Base-by-base conservation (phyloP, 176 grass and related monocot species). In the Ensete glaucum region DNA sequence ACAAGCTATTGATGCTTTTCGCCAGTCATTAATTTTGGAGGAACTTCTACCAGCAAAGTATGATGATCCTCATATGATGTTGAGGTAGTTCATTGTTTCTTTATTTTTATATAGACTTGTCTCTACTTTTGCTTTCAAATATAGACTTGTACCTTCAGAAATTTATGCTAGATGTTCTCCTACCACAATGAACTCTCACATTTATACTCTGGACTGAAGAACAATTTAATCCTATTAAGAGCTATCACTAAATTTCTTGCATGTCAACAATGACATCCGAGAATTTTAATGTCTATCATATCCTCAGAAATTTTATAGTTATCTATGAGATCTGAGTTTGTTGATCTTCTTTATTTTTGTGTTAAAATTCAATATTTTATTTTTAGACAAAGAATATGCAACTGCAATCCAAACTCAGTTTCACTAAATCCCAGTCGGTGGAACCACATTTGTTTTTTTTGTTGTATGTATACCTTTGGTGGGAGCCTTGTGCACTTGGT, bases 51-150 rank as follows among this genome's bases (percentile, higher is more conserved):
- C 90, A 54, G 67, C 89, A 75, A 82, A 77, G 73, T 81, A 82
- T 22, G 90, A 94, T 64, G 82, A 93, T 84, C 94, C 87, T 83
- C 80, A 98, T 75, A 80, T 75, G 53, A 82, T 93, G 77, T 74
- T 93, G 76, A 93, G 90, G 94, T 93, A 81, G 14, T 27, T 48
- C 8, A 19, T 15, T 52, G 19, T 13, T 20, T 53, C 51, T 19
- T 16, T 16, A 20, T 53, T 52, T 52, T 53, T 72, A 17, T 53
- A 13, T 51, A 14, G 5, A 7, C 2, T 54, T 53, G 16, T 14
- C 0, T 21, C 4, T 23, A 0, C 8, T 9, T 17, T 24, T 53
- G 8, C 13, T 34, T 67, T 34, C 34, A 34, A 13, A 16, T 34
- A 68, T 23, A 15, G 22, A 23, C 22, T 23, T 23, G 22, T 23